phyloP scores from a whole-genome alignment of 768 basidiomycete species.

The Auriscalpium microsporum region DNA sequence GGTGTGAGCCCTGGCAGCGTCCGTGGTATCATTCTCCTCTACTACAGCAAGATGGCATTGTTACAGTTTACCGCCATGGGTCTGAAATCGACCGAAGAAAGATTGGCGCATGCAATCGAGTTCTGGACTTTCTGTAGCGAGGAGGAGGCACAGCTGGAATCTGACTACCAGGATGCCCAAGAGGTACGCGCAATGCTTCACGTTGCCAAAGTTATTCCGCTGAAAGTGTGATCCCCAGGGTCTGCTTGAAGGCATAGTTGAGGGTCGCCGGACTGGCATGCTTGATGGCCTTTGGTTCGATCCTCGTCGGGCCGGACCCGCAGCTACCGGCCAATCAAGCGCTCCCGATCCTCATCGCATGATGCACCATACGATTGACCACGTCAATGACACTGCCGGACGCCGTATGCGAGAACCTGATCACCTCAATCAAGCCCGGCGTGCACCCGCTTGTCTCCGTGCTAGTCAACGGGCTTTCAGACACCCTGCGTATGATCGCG shows the following conservation, averaged over 20 bases:
- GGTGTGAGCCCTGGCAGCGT: no score
- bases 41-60: slow-evolving; percentile 95
- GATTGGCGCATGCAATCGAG: slow-evolving; percentile 94
- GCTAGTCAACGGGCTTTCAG: slow-evolving; percentile 71
- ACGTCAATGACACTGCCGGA: slow-evolving; percentile 94
- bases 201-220: no score
- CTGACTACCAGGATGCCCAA: no score
- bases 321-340: slow-evolving; percentile 88
- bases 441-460: slow-evolving; percentile 77
- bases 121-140: no score
- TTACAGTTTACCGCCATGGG: slow-evolving; percentile 88
- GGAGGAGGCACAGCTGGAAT: no score
- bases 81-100: slow-evolving; percentile 89
- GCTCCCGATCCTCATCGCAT: slow-evolving; percentile 86
- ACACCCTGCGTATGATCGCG: slow-evolving; percentile 76
- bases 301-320: slow-evolving; percentile 93
- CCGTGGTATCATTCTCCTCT: slow-evolving; percentile 76
- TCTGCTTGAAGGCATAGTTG: slow-evolving; percentile 76
- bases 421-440: slow-evolving; percentile 83
- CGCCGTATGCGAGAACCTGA: slow-evolving; percentile 92
- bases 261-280: slow-evolving; percentile 82
- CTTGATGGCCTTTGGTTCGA: slow-evolving; percentile 97
- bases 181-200: no score
- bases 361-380: slow-evolving; percentile 79
- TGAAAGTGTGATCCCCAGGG: slow-evolving; percentile 41